phyloP scores from a whole-genome alignment of 805 yeast species.

The Teunomyces gatunensis region DNA sequence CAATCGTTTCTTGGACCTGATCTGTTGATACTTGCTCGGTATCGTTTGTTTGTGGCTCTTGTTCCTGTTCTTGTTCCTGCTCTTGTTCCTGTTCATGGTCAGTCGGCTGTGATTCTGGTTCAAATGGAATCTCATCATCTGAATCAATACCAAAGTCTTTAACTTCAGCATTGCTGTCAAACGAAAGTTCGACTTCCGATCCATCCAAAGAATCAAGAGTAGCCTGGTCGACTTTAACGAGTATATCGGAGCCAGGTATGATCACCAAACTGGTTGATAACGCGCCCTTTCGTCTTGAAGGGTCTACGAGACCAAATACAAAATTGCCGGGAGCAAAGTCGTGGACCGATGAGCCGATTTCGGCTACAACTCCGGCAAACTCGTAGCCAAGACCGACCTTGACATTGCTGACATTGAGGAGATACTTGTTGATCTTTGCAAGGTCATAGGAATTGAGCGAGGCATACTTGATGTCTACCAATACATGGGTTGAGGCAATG shows the following conservation, averaged over 20 bases:
- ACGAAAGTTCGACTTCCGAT: constrained; percentile 22
- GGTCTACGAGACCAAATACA: constrained; percentile 62
- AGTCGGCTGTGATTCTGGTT: constrained; percentile 5
- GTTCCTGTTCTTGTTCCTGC: not conserved
- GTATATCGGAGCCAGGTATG: constrained; percentile 48
- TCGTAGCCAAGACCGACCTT: constrained; percentile 69
- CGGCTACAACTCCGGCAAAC: constrained; percentile 57
- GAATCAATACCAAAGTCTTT: constrained; percentile 6
- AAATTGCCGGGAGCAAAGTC: constrained; percentile 54
- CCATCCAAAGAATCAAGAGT: constrained; percentile 17
- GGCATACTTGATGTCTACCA: constrained; percentile 58
- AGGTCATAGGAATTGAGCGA: constrained; percentile 67
- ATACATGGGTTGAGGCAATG: constrained; percentile 43
- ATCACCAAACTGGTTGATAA: constrained; percentile 55
- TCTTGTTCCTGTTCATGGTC: constrained; percentile 1
- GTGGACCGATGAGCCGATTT: constrained; percentile 49
- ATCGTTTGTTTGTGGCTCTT: not conserved
- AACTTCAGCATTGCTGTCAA: not conserved
- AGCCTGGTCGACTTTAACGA: constrained; percentile 25
- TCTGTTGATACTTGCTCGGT: too few species aligned
- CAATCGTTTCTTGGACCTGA: too few species aligned
- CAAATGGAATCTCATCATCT: constrained; percentile 3
- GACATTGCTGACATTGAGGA: constrained; percentile 49
- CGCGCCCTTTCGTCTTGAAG: constrained; percentile 53
- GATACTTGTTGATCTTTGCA: constrained; percentile 55